These are phyloP conservation scores for Aspergillus sp. DNA, from an alignment of 2,329 filamentous ascomycete genomes.

Conservation along the genomic window DNA sequence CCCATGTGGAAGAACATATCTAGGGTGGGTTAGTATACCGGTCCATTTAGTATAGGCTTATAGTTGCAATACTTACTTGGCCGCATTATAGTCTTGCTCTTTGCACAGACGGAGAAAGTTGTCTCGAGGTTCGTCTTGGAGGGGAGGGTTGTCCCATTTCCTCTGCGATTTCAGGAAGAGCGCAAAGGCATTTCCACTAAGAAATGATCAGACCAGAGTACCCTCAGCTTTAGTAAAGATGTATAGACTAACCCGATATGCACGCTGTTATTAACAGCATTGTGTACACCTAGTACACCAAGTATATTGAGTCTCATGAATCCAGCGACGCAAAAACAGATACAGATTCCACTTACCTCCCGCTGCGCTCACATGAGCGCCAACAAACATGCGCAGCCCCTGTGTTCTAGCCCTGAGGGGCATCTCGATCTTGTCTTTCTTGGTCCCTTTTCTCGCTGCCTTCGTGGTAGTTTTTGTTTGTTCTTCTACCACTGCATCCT, in stretches of 20 bases:
- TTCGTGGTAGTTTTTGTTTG: slow-evolving; percentile 54
- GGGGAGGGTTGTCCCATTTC: slow-evolving; percentile 85
- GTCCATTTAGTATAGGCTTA: background rate
- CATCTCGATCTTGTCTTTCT: slow-evolving; percentile 58
- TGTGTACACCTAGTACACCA: slow-evolving; percentile 73
- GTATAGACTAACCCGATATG: slow-evolving; percentile 65
- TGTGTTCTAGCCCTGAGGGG: slow-evolving; percentile 71
- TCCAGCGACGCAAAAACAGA: background rate
- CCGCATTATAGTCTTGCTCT: slow-evolving; percentile 71
- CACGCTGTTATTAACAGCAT: slow-evolving; percentile 76
- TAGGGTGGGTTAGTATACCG: slow-evolving; percentile 29
- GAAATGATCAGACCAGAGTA: background rate
- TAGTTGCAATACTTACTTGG: slow-evolving; percentile 45
- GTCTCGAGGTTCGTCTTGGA: slow-evolving; percentile 68
- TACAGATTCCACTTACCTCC: slow-evolving; percentile 63
- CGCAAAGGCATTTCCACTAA: slow-evolving; percentile 84
- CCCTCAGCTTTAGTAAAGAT: background rate
- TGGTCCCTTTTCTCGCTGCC: slow-evolving; percentile 52
- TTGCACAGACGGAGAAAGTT: slow-evolving; percentile 72
- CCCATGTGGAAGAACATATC: slow-evolving; percentile 84
- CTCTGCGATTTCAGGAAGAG: slow-evolving; percentile 95
- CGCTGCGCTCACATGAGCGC: slow-evolving; percentile 88
- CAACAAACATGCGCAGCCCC: slow-evolving; percentile 79
- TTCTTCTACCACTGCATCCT: slow-evolving; percentile 26
- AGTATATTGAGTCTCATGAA: slow-evolving; percentile 12